phyloP scores from a whole-genome alignment of 2,329 filamentous ascomycete species.

The Monilinia vaccinii-corymbosi region DNA sequence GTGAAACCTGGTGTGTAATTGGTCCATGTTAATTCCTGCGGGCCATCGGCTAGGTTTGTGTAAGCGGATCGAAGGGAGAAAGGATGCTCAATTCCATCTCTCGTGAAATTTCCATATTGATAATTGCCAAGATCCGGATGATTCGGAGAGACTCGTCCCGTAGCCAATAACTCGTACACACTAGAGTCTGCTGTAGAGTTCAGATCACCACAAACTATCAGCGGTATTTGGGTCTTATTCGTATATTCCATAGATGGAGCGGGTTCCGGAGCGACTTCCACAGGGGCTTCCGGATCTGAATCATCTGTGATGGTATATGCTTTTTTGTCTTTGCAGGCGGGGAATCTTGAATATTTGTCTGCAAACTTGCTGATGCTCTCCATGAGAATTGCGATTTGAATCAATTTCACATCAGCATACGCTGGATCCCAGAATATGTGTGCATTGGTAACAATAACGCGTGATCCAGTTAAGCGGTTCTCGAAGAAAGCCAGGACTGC shows the following conservation, averaged over 20 bases:
- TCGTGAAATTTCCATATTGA: slow-evolving; percentile 88
- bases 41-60: slow-evolving; percentile 68
- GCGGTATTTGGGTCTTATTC: slow-evolving; percentile 76
- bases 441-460: slow-evolving; percentile 86
- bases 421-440: slow-evolving; percentile 93
- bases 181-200: slow-evolving; percentile 83
- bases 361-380: slow-evolving; percentile 81
- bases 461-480: slow-evolving; percentile 79
- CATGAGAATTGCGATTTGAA: slow-evolving; percentile 93
- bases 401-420: slow-evolving; percentile 87
- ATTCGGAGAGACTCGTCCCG: slow-evolving; percentile 66
- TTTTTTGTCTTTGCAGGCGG: slow-evolving; percentile 71
- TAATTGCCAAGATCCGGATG: slow-evolving; percentile 73
- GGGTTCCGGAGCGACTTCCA: slow-evolving; percentile 52
- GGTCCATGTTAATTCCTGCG: slow-evolving; percentile 81
- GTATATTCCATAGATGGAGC: slow-evolving; percentile 81
- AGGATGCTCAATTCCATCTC: slow-evolving; percentile 85
- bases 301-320: slow-evolving; percentile 32
- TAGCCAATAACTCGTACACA: slow-evolving; percentile 81
- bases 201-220: slow-evolving; percentile 91
- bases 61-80: slow-evolving; percentile 93
- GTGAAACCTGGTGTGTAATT: slow-evolving; percentile 95
- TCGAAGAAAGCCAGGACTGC: slow-evolving; percentile 88
- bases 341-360: slow-evolving; percentile 73
- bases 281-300: slow-evolving; percentile 36